phyloP scores from a whole-genome alignment of 768 basidiomycete genomes.

The Pleurotus tuber-regium region DNA sequence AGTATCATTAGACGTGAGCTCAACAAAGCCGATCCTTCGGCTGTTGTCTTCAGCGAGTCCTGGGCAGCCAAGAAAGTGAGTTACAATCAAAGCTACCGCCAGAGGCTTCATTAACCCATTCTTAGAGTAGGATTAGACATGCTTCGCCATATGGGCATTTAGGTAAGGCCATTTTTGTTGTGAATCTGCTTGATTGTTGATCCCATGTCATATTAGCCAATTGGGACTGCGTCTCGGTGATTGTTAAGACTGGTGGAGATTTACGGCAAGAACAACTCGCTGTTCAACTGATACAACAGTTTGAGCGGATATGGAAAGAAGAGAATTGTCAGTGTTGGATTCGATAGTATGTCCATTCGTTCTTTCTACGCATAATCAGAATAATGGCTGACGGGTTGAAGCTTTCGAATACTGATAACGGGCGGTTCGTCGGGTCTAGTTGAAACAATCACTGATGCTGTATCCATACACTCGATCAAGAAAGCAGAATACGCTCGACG shows the following conservation, averaged over 20 bases:
- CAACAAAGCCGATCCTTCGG: conserved; percentile 94
- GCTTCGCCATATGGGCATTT: conserved; percentile 96
- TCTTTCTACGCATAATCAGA: background rate
- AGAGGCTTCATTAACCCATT: background rate
- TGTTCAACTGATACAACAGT: conserved; percentile 90
- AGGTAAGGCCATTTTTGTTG: conserved; percentile 40
- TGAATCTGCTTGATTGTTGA: conserved; percentile 4
- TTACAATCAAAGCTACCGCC: background rate
- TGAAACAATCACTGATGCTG: conserved; percentile 97
- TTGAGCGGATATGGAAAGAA: conserved; percentile 92
- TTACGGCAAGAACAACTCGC: conserved; percentile 97
- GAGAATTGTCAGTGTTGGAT: conserved; percentile 93
- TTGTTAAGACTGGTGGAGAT: conserved; percentile 98
- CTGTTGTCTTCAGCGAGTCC: conserved; percentile 92
- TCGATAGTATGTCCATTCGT: conserved; percentile 61
- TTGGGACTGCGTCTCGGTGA: conserved; percentile 93
- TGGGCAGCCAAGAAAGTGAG: conserved; percentile 90
- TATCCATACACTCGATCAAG: conserved; percentile 99
- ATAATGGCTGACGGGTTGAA: conserved; percentile 25
- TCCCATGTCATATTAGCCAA: conserved; percentile 41
- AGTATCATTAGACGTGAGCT: conserved; percentile 89
- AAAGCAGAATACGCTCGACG: conserved; percentile 96
- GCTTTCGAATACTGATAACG: conserved; percentile 95
- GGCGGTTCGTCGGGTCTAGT: conserved; percentile 91
- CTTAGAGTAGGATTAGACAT: conserved; percentile 83